These are phyloP conservation scores for Sporisorium sorghi DNA, from an alignment of 1,284 basidiomycete genomes.

Conservation along the genomic window DNA sequence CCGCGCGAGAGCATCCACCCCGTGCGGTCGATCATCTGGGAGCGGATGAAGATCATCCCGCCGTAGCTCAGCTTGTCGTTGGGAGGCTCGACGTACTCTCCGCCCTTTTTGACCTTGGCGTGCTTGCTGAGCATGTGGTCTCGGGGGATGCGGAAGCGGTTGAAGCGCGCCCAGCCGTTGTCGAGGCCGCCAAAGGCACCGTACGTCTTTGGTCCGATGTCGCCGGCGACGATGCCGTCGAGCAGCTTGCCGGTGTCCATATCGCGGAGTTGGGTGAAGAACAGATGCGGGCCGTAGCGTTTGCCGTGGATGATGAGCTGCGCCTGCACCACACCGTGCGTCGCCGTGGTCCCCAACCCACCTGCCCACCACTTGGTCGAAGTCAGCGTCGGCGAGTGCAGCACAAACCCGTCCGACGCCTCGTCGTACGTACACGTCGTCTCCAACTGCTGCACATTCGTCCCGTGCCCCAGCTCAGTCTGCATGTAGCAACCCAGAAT, in stretches of 20 bases:
- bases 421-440: constrained; percentile 82
- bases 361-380: constrained; percentile 84
- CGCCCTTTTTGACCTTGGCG: constrained; percentile 78
- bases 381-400: constrained; percentile 81
- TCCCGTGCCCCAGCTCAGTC: constrained; percentile 77
- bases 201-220: constrained; percentile 77
- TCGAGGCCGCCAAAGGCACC: constrained; percentile 75
- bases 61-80: constrained; percentile 82
- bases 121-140: constrained; percentile 82
- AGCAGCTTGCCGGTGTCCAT: constrained; percentile 75
- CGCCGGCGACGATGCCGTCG: constrained; percentile 78
- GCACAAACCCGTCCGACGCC: constrained; percentile 78
- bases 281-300: constrained; percentile 81
- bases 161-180: constrained; percentile 78
- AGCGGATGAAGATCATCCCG: constrained; percentile 72
- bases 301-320: constrained; percentile 78
- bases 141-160: constrained; percentile 79
- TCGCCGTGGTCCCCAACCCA: constrained; percentile 79
- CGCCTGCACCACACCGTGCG: constrained; percentile 83
- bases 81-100: constrained; percentile 77
- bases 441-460: constrained; percentile 73
- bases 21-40: constrained; percentile 74
- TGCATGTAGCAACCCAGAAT: constrained; percentile 68
- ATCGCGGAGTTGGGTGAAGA: constrained; percentile 73
- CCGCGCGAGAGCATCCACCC: constrained; percentile 77